These are phyloP conservation scores for Ophiostoma populinum DNA, from an alignment of 2,329 filamentous ascomycete genomes.

Conservation along the genomic window DNA sequence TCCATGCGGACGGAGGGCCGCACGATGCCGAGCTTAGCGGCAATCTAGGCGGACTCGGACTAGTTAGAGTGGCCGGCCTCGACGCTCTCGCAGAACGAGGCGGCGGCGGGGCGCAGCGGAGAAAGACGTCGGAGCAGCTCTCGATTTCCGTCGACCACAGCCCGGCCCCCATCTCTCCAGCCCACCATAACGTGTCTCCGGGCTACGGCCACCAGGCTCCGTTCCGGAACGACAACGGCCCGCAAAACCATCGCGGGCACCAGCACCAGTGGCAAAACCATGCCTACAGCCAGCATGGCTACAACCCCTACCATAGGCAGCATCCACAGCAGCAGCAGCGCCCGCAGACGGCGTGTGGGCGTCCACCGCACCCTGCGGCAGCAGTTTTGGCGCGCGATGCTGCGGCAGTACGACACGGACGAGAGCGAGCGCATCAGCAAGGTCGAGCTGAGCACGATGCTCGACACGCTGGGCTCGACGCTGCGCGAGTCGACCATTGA, in stretches of 20 bases:
- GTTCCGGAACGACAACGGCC: too few species aligned
- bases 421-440: slow-evolving; percentile 82
- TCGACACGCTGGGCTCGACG: slow-evolving; percentile 88
- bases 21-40: slow-evolving; percentile 70
- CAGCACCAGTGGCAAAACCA: slow-evolving; percentile 8
- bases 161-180: slow-evolving; percentile 16
- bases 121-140: slow-evolving; percentile 43
- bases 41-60: slow-evolving; percentile 71
- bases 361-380: slow-evolving; percentile 15
- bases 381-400: slow-evolving; percentile 11
- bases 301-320: slow-evolving; percentile 10
- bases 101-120: slow-evolving; percentile 47
- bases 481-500: slow-evolving; percentile 88
- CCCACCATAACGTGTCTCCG: slow-evolving; percentile 16
- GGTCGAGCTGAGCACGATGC: slow-evolving; percentile 90
- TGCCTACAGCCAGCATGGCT: background rate
- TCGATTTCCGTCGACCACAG: slow-evolving; percentile 36
- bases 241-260: slow-evolving; percentile 6
- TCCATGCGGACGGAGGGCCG: slow-evolving; percentile 88
- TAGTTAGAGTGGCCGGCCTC: slow-evolving; percentile 87
- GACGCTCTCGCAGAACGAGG: slow-evolving; percentile 92
- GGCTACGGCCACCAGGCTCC: slow-evolving; percentile 17
- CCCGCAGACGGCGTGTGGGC: slow-evolving; percentile 19
- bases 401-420: slow-evolving; percentile 7
- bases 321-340: slow-evolving; percentile 10